These are phyloP conservation scores for Triangularia verruculosa DNA, from an alignment of 2,329 filamentous ascomycete genomes.

Conservation along the genomic window DNA sequence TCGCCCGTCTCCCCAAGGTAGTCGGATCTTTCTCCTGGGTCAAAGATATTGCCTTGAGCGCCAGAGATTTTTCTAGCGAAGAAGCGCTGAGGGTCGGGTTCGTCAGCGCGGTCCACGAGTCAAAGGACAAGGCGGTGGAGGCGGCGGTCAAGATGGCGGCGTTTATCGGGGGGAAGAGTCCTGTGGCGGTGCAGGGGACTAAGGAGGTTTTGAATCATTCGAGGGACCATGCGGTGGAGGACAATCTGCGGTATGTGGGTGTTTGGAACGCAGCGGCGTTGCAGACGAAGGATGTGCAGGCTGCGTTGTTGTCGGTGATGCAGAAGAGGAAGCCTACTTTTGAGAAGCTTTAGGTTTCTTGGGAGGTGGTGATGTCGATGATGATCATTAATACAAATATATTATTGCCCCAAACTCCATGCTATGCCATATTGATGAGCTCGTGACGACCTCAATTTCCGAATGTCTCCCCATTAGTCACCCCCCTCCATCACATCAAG, in stretches of 20 bases:
- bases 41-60: constrained; percentile 73
- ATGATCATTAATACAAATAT: not conserved
- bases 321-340: constrained; percentile 78
- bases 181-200: constrained; percentile 81
- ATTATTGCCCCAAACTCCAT: not conserved
- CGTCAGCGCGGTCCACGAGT: constrained; percentile 62
- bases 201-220: constrained; percentile 84
- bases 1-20: constrained; percentile 69
- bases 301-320: constrained; percentile 72
- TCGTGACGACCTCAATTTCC: too few species aligned
- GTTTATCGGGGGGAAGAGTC: constrained; percentile 75
- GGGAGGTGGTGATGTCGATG: too few species aligned
- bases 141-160: constrained; percentile 62
- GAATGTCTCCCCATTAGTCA: too few species aligned
- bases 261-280: constrained; percentile 85
- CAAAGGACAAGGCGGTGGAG: constrained; percentile 61
- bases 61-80: constrained; percentile 63
- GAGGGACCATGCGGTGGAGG: constrained; percentile 71
- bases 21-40: constrained; percentile 72
- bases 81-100: constrained; percentile 71
- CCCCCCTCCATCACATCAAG: too few species aligned
- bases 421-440: not conserved
- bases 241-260: constrained; percentile 77
- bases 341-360: constrained; percentile 65
- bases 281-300: constrained; percentile 74